Percentiles rank a stretch among this genome's conserved stretches.
phyloP scores from a whole-genome alignment of 2,329 filamentous ascomycete species.

The Penicillium palitans region DNA sequence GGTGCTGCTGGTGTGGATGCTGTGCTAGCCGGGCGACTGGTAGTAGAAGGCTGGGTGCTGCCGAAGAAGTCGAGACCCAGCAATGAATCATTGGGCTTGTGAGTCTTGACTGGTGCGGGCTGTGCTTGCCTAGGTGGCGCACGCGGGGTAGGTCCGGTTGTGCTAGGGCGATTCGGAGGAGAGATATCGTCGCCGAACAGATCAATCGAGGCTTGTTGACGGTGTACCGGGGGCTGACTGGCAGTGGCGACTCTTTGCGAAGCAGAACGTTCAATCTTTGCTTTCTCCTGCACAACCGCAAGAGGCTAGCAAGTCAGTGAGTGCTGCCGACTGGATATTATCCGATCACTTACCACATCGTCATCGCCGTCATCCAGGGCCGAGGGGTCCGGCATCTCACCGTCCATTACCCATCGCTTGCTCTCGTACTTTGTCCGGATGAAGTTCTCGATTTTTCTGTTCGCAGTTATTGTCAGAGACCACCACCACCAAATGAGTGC shows the following conservation, averaged over 20 bases:
- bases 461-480: constrained; percentile 13
- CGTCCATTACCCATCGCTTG: constrained; percentile 99
- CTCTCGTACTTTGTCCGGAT: constrained; percentile 99
- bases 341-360: constrained; percentile 62
- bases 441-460: constrained; percentile 95
- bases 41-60: constrained; percentile 66
- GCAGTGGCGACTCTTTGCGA: constrained; percentile 52
- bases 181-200: constrained; percentile 76
- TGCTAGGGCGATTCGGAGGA: constrained; percentile 68
- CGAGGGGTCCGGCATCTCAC: constrained; percentile 87
- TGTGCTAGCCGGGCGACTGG: constrained; percentile 75
- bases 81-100: constrained; percentile 79
- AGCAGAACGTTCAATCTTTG: constrained; percentile 62
- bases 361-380: constrained; percentile 86
- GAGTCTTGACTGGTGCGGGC: constrained; percentile 52
- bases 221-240: constrained; percentile 48
- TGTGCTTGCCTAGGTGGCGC: constrained; percentile 68
- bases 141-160: constrained; percentile 65
- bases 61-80: constrained; percentile 92
- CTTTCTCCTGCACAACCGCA: constrained; percentile 69
- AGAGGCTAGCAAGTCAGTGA: constrained; percentile 53
- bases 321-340: constrained; percentile 2
- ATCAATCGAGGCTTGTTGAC: constrained; percentile 61
- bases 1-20: constrained; percentile 60
- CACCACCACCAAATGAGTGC: background rate